A percentile compares a stretch with the other conserved stretches of the same genome.
These are phyloP conservation scores for Madurella fahalii DNA, from an alignment of 2,329 filamentous ascomycete genomes.

Conservation along the genomic window DNA sequence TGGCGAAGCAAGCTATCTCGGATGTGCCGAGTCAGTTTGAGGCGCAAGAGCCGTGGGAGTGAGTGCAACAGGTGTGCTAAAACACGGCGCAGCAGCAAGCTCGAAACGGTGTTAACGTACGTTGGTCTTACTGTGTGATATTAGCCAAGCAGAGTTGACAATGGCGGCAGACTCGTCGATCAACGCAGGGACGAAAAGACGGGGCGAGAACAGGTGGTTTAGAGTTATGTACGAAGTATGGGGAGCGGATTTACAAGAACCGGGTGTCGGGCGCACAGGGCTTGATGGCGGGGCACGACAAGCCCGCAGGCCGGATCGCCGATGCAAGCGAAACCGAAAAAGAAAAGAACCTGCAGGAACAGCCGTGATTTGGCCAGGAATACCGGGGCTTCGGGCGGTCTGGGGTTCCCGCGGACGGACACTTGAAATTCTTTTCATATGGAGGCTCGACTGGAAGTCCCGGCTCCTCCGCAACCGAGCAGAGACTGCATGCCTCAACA, in stretches of 20 bases:
- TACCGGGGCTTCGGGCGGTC: conserved; percentile 1
- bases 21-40: conserved; percentile 11
- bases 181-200: background rate
- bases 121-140: background rate
- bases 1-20: conserved; percentile 9
- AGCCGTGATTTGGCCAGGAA: background rate
- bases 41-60: background rate
- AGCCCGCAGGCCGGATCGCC: background rate
- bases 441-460: background rate
- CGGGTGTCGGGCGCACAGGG: background rate
- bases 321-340: background rate
- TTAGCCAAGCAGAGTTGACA: background rate
- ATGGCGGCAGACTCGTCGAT: background rate
- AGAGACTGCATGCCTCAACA: background rate
- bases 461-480: conserved; percentile 4
- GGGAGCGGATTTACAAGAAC: background rate
- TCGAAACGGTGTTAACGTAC: background rate
- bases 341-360: conserved; percentile 6
- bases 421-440: background rate
- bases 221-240: background rate
- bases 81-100: background rate
- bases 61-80: too few relatives aligned
- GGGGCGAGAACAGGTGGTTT: background rate
- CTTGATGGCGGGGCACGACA: conserved; percentile 3
- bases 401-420: background rate